Percentiles rank a stretch among this genome's conserved stretches.
Conservation (phyloP, 176 grass and related monocot species). For the Oryza australiensis region DNA sequence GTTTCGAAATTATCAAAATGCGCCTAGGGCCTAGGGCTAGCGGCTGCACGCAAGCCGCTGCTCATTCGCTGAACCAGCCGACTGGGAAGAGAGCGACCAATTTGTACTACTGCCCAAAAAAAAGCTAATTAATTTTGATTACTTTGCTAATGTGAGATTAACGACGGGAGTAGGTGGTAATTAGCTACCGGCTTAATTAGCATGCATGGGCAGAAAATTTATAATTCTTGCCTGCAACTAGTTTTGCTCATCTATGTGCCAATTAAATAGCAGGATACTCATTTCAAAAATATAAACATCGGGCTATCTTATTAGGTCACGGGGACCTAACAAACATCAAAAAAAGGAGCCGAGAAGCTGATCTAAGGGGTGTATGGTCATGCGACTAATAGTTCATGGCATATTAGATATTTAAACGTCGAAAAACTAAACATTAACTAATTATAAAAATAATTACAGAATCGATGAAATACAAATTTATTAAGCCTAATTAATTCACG, state of each 20-base stretch:
- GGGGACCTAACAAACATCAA: background rate
- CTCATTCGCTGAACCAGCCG: slow-evolving; percentile 12
- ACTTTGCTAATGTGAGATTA: background rate
- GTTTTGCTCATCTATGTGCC: background rate
- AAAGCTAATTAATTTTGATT: background rate
- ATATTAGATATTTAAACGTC: too few species aligned
- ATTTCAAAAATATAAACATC: background rate
- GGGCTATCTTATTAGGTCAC: background rate
- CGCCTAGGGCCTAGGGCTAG: background rate
- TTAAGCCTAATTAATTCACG: too few species aligned
- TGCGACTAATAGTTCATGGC: too few species aligned
- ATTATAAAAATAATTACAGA: too few species aligned
- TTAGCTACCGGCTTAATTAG: background rate
- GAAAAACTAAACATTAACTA: too few species aligned
- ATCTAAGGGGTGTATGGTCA: too few species aligned
- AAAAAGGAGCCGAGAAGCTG: background rate
- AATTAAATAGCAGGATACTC: background rate
- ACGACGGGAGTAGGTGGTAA: background rate
- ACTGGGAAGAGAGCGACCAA: slow-evolving; percentile 5
- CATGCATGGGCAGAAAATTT: background rate
- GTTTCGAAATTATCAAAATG: background rate
- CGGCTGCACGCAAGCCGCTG: background rate
- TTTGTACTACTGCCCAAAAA: background rate
- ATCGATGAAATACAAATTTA: too few species aligned
- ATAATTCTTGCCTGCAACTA: background rate